These are phyloP conservation scores for Vigna trinervia DNA, from an alignment of 306 rosid genomes.

Conservation along the genomic window DNA sequence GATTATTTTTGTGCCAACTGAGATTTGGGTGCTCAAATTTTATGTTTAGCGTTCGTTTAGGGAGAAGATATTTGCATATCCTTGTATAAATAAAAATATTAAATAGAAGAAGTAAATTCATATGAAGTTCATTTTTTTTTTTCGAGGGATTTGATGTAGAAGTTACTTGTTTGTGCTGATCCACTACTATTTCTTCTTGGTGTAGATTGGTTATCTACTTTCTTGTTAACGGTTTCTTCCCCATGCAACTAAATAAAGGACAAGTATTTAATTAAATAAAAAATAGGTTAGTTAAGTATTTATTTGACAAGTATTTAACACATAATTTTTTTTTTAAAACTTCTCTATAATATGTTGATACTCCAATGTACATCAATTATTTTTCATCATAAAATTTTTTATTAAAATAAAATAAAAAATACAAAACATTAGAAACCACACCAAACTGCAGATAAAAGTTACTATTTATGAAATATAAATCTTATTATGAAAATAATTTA, in stretches of 20 bases:
- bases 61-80: neutral
- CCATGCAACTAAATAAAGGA: neutral
- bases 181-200: neutral
- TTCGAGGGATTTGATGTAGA: neutral
- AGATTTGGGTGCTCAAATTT: conserved; percentile 21
- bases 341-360: neutral
- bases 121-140: neutral
- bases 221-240: neutral
- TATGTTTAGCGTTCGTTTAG: neutral
- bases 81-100: neutral
- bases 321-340: neutral
- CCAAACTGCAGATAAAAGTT: no score
- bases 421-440: no score
- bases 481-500: no score
- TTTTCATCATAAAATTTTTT: no score
- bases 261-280: no score
- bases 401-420: no score
- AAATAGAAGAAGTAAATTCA: neutral
- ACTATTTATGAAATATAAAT: no score
- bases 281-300: neutral
- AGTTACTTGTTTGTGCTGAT: neutral
- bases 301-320: neutral
- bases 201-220: neutral
- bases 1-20: conserved; percentile 39
- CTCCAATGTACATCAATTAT: no score